A percentile compares a stretch with the other conserved stretches of the same genome.
phyloP scores from a whole-genome alignment of 2,329 filamentous ascomycete species.

The Thelonectria rubi region DNA sequence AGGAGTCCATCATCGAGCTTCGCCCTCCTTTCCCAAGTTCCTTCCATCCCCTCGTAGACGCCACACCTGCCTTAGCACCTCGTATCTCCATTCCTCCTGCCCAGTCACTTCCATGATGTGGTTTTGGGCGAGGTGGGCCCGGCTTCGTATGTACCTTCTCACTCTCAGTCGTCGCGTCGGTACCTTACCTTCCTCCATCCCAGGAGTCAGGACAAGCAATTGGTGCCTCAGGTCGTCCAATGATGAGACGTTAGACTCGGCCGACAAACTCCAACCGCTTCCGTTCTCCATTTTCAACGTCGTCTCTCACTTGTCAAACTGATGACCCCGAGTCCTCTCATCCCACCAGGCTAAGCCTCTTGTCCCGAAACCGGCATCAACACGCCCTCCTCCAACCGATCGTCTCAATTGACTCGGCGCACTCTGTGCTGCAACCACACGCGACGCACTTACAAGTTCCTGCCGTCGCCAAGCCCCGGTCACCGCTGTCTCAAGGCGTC shows the following conservation, averaged over 20 bases:
- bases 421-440: slow-evolving; percentile 26
- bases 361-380: slow-evolving; percentile 9
- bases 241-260: slow-evolving; percentile 18
- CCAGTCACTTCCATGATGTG: background rate
- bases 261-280: slow-evolving; percentile 15
- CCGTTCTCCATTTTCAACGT: background rate
- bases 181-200: no score
- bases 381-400: slow-evolving; percentile 11
- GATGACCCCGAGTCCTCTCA: background rate
- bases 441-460: slow-evolving; percentile 21
- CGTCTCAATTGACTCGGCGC: slow-evolving; percentile 6
- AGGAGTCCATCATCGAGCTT: background rate
- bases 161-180: no score
- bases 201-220: background rate
- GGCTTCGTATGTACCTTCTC: background rate
- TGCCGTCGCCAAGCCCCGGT: slow-evolving; percentile 6
- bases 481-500: slow-evolving; percentile 12
- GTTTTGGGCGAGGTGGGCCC: background rate
- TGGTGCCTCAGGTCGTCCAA: slow-evolving; percentile 22
- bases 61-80: slow-evolving; percentile 3
- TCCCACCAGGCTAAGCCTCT: background rate
- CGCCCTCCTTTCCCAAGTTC: background rate
- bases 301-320: background rate
- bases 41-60: background rate
- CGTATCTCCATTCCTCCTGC: background rate